Base-by-base conservation (phyloP, 2,329 filamentous ascomycete species). In the Hymenoscyphus fraxineus region DNA sequence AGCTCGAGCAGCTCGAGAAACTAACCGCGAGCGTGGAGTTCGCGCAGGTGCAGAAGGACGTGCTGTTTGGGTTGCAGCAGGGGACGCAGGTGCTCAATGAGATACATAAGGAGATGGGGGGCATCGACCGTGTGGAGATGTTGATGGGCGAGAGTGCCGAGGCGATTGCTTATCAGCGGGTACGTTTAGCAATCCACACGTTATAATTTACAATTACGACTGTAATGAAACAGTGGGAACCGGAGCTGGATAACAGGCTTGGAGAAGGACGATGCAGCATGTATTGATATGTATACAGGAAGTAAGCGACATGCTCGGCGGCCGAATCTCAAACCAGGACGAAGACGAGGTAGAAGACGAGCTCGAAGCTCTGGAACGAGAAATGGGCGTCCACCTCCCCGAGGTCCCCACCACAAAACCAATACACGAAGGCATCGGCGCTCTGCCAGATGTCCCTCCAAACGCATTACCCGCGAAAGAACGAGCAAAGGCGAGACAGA, bases 301-400 rank as follows among this genome's bases (percentile, higher is more conserved):
- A 81, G 85, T 99, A 71, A 95, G 89, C 78, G 92, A 96, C 59
- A 91, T 97, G 85, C 85, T 99, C 2, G 91, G 89, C 40, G 91
- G 91, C 13, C 87, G 89, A 71, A 93, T 99, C 80, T 92, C 93
- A 15, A 95, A 93, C 74, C 90, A 96, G 73, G 95, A 99, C 77
- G 95, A 99, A 77, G 94, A 98, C 74, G 95, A 97, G 74, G 95
- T 99, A 40, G 95, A 99, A 76, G 93, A 97, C 74, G 95, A 99
- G 79, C 81, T 99, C 61, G 92, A 91, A 63, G 89, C 88, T 0
- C 82, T 99, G 69, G 90, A 93, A 76, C 82, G 81, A 51, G 87
- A 93, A 73, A 76, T 87, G 61, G 22, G 19, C 19, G 77, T 76
- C 51, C 66, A 69, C 10, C 63, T 75, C 41, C 74, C 75, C 38